A percentile compares a stretch with the other conserved stretches of the same genome.
Conservation (phyloP, 2,329 filamentous ascomycete genomes). For the Penicillium italicum region DNA sequence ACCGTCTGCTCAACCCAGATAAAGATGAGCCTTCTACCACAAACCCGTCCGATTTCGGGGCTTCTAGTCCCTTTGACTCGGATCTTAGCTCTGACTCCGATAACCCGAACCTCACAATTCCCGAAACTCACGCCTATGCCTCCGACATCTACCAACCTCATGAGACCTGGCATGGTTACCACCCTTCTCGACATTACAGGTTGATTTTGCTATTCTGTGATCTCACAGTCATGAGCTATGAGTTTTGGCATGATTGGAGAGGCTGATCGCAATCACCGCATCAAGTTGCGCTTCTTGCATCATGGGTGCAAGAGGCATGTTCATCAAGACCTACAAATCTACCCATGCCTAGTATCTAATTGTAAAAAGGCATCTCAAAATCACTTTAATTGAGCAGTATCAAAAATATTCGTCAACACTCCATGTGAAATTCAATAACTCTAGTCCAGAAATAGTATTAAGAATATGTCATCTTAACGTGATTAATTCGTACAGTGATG, state of each 20-base stretch:
- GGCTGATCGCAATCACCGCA: background rate
- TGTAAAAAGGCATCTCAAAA: background rate
- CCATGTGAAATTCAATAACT: background rate
- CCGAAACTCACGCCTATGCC: slow-evolving; percentile 36
- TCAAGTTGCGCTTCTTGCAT: background rate
- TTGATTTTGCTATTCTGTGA: slow-evolving; percentile 57
- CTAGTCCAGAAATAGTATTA: background rate
- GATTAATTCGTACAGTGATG: background rate
- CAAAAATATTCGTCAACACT: too few species aligned
- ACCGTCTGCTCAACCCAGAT: slow-evolving; percentile 9
- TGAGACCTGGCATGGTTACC: slow-evolving; percentile 40
- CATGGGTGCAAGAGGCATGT: background rate
- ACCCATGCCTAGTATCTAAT: background rate
- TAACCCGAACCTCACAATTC: slow-evolving; percentile 22
- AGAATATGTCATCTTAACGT: background rate
- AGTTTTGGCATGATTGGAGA: slow-evolving; percentile 49
- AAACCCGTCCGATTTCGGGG: background rate
- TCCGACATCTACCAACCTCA: slow-evolving; percentile 31
- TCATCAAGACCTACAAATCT: background rate
- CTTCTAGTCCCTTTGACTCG: background rate
- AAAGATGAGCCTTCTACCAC: background rate
- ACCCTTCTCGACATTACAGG: slow-evolving; percentile 46
- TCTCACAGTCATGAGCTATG: slow-evolving; percentile 57
- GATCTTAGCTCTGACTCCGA: background rate
- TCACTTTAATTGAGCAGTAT: background rate